phyloP scores from a whole-genome alignment of 2,329 filamentous ascomycete species.

The Trichoderma harzianum region DNA sequence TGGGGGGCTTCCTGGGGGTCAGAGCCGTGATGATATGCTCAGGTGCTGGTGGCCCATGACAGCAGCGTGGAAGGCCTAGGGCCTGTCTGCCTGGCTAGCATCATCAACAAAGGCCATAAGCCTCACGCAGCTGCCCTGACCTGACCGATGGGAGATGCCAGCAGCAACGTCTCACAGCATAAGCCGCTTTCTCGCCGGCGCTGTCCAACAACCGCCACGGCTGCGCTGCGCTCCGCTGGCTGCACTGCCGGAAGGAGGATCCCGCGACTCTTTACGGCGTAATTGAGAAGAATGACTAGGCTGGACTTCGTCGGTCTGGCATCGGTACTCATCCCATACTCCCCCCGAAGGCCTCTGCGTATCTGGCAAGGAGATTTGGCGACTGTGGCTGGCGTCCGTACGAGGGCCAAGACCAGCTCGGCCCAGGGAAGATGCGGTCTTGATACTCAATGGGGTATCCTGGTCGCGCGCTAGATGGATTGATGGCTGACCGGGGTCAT shows the following conservation, averaged over 20 bases:
- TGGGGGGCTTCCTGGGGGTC: neutral
- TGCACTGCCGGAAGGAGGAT: slow-evolving; percentile 1
- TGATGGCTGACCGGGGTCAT: slow-evolving; percentile 18
- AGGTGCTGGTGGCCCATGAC: slow-evolving; percentile 17
- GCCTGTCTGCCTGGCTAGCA: neutral
- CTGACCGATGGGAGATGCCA: neutral
- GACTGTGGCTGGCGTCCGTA: slow-evolving; percentile 16
- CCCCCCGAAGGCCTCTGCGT: neutral
- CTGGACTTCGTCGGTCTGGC: neutral
- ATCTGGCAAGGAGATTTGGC: slow-evolving; percentile 19
- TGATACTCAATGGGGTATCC: slow-evolving; percentile 20
- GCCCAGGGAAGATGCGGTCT: slow-evolving; percentile 17
- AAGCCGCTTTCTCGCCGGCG: neutral
- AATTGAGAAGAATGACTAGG: neutral
- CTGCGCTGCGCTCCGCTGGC: neutral
- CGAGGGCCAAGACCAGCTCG: slow-evolving; percentile 14
- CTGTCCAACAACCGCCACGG: neutral
- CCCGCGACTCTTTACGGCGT: neutral
- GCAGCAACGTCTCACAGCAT: slow-evolving; percentile 10
- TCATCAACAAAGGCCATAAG: slow-evolving; percentile 1
- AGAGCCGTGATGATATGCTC: slow-evolving; percentile 10
- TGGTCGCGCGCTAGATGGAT: slow-evolving; percentile 10
- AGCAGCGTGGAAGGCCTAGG: neutral
- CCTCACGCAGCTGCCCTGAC: neutral
- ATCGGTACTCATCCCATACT: slow-evolving; percentile 7